Base-by-base conservation (phyloP, 768 basidiomycete species). In the Collybiopsis confluens region DNA sequence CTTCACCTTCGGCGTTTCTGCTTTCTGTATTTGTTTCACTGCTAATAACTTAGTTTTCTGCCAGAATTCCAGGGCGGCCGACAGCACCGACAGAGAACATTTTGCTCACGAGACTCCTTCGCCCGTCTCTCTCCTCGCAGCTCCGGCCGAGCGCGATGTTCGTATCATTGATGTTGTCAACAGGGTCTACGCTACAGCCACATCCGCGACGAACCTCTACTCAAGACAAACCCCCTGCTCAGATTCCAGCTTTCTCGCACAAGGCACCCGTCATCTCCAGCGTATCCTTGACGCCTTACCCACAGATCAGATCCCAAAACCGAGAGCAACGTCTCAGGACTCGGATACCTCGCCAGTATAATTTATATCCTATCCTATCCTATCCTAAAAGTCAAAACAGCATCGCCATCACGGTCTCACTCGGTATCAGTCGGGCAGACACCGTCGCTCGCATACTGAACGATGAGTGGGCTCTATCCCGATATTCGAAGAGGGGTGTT, bases 151-250 rank as follows among this genome's bases (percentile, higher is more conserved):
- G 64, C 79, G 93, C 33, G 90, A 94, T 58, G 90, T 97, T 38
- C 86, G 94, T n/a, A 81, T 97, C 58, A 73, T 98, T 64, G 85
- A 85, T 53, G 75, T 93, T 38, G 79, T 95, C 64, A 92, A 93
- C 55, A 92, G 92, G 2, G 91, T 92, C 60, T 97, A 96, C 61
- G 85, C 92, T 2, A 90, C 94, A 1, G 87, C 90, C 0, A 73
- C 81, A 3, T 76, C 79, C 6, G 5, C 30, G 6, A 70, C 54
- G 38, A 58, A 13, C 41, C 70, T 60, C 58, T 57, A 58, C 55
- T 36, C 53, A 0, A 37, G 30, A 6, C 30, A 57, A 28, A 45
- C 52, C 13, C 54, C 7, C 35, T 43, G 33, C 60, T n/a, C 26
- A 40, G 61, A 64, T 13, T 70, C 76, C 4, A 57, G 78, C 5